Evolutionary conservation across 2,329 filamentous ascomycete genomes (phyloP), one percentile per base, ranked within the genome.

Genomic region (Penicillium sp.): DNA sequence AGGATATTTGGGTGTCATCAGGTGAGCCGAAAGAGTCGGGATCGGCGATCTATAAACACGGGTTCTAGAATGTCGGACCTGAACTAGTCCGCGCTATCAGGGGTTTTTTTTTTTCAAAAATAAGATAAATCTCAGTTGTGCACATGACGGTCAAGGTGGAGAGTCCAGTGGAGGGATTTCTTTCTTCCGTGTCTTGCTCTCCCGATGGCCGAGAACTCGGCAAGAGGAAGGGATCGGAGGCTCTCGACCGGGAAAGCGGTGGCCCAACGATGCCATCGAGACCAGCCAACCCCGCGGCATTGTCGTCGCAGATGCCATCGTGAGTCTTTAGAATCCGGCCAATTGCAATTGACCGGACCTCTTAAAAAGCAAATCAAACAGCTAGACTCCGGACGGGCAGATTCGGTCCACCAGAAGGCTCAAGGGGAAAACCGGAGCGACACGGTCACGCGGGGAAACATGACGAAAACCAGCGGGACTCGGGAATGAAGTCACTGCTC

Each of bases 371-470:
- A 11, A 5, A n/a, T 16, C 2, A 1, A 16, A n/a, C 2, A 14
- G 5, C 14, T 42, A 25, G 14, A n/a, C 11, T 13, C 16, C 2
- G 18, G 28, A 33, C 31, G 31, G 30, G 11, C 20, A 30, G 6
- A n/a, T 1, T 42, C 40, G 38, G 38, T 24, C 40, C 13, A 25
- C 14, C 22, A 5, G 8, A n/a, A 13, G 4, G 24, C 10, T 18
- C n/a, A 44, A 50, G 48, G 48, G 22, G 42, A 45, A 50, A 50
- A 50, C 48, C 48, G 48, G 48, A 50, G 42, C 42, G 24, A 22
- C 24, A 20, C 11, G 45, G 56, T 62, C 58, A 61, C 53, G 54
- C 57, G 58, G 58, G 58, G 58, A 56, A 61, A 30, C 41, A 58
- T 60, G 58, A 61, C 57, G 57, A 61, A 61, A 61, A 61, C 51